Evolutionary conservation across 129 eudicot genomes (phyloP).

Genomic region (Heracleum sosnowskyi): DNA sequence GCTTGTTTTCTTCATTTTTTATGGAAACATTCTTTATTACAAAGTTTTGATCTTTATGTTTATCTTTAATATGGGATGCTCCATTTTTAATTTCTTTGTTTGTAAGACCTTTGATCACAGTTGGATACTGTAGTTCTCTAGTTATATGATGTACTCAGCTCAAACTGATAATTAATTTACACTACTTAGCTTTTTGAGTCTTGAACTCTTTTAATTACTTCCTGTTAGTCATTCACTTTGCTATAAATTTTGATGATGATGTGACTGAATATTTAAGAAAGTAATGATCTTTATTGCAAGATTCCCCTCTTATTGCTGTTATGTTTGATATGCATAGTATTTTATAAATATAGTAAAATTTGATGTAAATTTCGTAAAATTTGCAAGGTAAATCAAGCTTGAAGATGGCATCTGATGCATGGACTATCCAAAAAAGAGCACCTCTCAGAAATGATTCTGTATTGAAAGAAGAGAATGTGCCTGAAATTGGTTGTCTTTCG

Average conservation of each 20-base stretch:
- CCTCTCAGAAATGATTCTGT: conserved; percentile 33
- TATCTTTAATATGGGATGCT: neutral
- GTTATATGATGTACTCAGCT: neutral
- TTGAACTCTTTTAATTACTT: neutral
- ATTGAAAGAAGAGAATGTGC: conserved; percentile 32
- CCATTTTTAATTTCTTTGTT: neutral
- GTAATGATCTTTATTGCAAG: neutral
- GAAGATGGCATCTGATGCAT: conserved; percentile 45
- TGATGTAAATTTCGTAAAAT: neutral
- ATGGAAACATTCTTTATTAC: neutral
- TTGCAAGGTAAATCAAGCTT: conserved; percentile 5
- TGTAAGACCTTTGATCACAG: neutral
- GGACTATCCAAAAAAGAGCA: conserved; percentile 63
- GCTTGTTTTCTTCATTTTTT: neutral
- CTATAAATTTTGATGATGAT: neutral
- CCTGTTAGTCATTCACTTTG: neutral
- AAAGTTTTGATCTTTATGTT: neutral
- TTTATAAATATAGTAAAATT: neutral
- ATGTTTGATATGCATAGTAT: neutral
- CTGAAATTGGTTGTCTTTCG: conserved; percentile 77
- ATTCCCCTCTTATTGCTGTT: neutral
- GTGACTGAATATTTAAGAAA: neutral
- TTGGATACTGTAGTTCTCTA: neutral
- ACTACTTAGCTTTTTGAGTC: neutral
- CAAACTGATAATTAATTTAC: neutral